Conservation (phyloP, 2,329 filamentous ascomycete genomes). For the Camptophora hylomeconis region DNA sequence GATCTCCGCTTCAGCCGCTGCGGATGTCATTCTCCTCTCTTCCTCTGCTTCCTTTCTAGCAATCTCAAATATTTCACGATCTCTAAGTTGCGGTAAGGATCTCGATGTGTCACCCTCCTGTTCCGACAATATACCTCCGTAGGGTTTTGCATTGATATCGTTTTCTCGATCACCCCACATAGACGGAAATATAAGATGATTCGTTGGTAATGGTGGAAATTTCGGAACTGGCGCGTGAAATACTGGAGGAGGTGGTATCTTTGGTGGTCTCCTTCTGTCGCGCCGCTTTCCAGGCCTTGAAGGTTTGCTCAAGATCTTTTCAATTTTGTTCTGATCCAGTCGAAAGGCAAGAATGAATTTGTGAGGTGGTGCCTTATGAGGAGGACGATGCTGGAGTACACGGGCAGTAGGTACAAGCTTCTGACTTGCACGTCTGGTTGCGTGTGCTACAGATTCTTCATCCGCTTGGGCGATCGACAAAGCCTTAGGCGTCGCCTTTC, state of each 20-base stretch:
- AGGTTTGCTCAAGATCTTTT: slow-evolving; percentile 44
- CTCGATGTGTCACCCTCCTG: slow-evolving; percentile 81
- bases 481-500: slow-evolving; percentile 14
- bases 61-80: slow-evolving; percentile 77
- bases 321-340: slow-evolving; percentile 45
- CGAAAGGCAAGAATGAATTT: slow-evolving; percentile 47
- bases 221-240: slow-evolving; percentile 35
- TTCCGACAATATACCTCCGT: slow-evolving; percentile 84
- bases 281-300: slow-evolving; percentile 46
- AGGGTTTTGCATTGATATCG: slow-evolving; percentile 82
- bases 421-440: slow-evolving; percentile 30
- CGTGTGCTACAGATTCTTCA: slow-evolving; percentile 11
- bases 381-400: slow-evolving; percentile 17
- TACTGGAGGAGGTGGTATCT: slow-evolving; percentile 28
- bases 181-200: slow-evolving; percentile 35
- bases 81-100: slow-evolving; percentile 66
- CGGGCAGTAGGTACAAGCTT: slow-evolving; percentile 18
- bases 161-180: slow-evolving; percentile 75
- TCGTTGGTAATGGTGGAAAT: slow-evolving; percentile 17
- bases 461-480: slow-evolving; percentile 8
- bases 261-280: slow-evolving; percentile 21
- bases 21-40: slow-evolving; percentile 56
- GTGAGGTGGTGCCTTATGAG: slow-evolving; percentile 22
- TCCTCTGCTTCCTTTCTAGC: slow-evolving; percentile 85
- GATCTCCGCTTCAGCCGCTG: slow-evolving; percentile 38